Conservation (phyloP, 2,329 filamentous ascomycete genomes). For the Emergomyces pasteurianus region DNA sequence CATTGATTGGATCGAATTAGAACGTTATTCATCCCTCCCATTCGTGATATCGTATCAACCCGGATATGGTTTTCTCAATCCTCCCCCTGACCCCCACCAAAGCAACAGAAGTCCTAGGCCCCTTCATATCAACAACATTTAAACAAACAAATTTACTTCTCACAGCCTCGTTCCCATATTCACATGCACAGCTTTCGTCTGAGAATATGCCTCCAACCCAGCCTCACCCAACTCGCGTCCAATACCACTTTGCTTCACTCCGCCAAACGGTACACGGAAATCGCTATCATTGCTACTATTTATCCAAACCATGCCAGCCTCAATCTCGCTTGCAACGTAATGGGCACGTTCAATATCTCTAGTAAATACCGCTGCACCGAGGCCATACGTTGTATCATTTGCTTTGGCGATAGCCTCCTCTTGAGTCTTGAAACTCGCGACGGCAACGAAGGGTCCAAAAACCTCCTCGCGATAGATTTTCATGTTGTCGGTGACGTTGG, state of each 20-base stretch:
- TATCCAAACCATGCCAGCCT: constrained; percentile 60
- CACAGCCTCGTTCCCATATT: constrained; percentile 33
- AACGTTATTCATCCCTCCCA: background rate
- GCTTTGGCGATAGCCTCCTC: constrained; percentile 47
- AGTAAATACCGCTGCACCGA: constrained; percentile 48
- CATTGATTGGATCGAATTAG: background rate
- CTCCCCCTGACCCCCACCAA: background rate
- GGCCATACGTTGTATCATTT: constrained; percentile 47
- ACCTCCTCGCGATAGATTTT: constrained; percentile 51
- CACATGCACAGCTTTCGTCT: constrained; percentile 42
- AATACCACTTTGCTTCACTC: constrained; percentile 52
- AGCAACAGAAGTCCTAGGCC: background rate
- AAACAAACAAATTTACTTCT: background rate
- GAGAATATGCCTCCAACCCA: constrained; percentile 49
- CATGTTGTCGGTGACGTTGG: constrained; percentile 45
- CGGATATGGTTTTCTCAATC: background rate
- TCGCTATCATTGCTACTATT: constrained; percentile 45
- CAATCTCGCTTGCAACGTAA: constrained; percentile 42
- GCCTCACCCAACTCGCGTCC: constrained; percentile 50
- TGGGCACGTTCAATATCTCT: constrained; percentile 52
- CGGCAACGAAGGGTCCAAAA: constrained; percentile 50
- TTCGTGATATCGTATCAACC: background rate
- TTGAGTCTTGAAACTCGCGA: constrained; percentile 46
- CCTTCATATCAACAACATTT: no score
- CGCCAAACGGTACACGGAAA: constrained; percentile 46